Percentiles rank a stretch among this genome's conserved stretches.
phyloP scores from a whole-genome alignment of 352 stramenopile genomes.

The Globisporangium orthogonon region DNA sequence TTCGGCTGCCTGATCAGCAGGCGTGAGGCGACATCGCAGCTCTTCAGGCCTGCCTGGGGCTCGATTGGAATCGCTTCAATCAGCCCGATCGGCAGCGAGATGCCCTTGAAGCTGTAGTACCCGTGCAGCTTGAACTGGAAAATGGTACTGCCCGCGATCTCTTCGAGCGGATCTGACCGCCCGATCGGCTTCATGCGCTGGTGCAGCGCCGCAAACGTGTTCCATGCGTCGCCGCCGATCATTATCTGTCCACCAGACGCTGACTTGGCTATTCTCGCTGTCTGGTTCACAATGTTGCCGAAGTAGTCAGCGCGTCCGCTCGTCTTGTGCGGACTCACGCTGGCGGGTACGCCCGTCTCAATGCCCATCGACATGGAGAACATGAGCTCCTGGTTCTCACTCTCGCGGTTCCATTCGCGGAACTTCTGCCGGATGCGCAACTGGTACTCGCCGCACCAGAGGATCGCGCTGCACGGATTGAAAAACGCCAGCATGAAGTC shows the following conservation, averaged over 20 bases:
- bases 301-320: constrained; percentile 87
- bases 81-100: constrained; percentile 71
- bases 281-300: constrained; percentile 88
- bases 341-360: constrained; percentile 74
- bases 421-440: constrained; percentile 73
- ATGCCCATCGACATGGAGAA: constrained; percentile 88
- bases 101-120: constrained; percentile 84
- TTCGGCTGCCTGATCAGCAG: constrained; percentile 39
- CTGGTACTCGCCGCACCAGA: constrained; percentile 86
- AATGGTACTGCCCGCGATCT: constrained; percentile 40
- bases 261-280: constrained; percentile 80
- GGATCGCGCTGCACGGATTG: constrained; percentile 68
- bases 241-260: constrained; percentile 74
- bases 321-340: constrained; percentile 85
- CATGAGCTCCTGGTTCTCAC: constrained; percentile 69
- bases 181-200: constrained; percentile 24
- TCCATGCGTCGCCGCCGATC: constrained; percentile 79
- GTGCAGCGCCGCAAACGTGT: constrained; percentile 39
- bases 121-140: constrained; percentile 84
- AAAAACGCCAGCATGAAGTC: constrained; percentile 89
- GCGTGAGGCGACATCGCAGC: constrained; percentile 24
- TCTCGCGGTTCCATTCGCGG: constrained; percentile 66
- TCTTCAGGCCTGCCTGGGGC: constrained; percentile 39
- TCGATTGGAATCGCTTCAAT: constrained; percentile 78
- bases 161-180: constrained; percentile 38